phyloP scores from a whole-genome alignment of 2,329 filamentous ascomycete species.

The Fusarium sp. region DNA sequence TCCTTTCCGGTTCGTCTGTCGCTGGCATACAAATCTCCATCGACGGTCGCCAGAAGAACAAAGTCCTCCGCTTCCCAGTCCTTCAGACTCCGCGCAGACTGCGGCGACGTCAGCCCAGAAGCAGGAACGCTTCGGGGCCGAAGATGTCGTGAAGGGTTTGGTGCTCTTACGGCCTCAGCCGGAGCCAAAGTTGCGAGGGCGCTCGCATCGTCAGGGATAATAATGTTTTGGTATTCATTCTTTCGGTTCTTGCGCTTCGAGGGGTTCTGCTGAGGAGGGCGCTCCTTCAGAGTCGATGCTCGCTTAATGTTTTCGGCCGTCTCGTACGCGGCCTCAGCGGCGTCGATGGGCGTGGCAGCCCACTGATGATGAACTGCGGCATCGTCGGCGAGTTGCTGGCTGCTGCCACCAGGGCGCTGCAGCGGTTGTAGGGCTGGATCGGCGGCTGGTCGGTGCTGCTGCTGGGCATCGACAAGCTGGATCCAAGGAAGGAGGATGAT shows the following conservation, averaged over 20 bases:
- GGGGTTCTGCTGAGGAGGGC: constrained; percentile 40
- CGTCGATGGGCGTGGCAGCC: constrained; percentile 47
- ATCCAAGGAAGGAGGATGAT: constrained; percentile 68
- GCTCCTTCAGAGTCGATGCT: constrained; percentile 41
- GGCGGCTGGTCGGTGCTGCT: constrained; percentile 63
- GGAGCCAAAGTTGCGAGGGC: constrained; percentile 98
- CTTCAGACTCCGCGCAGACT: constrained; percentile 95
- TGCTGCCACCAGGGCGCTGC: constrained; percentile 40
- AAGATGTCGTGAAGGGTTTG: constrained; percentile 74
- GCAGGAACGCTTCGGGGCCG: constrained; percentile 67
- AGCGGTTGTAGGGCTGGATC: constrained; percentile 36
- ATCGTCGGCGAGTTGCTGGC: constrained; percentile 45
- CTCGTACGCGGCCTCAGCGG: constrained; percentile 45
- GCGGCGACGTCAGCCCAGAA: constrained; percentile 82
- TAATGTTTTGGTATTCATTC: constrained; percentile 47
- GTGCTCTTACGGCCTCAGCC: constrained; percentile 95
- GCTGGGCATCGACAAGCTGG: constrained; percentile 71
- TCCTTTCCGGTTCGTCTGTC: constrained; percentile 87
- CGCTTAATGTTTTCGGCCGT: constrained; percentile 45
- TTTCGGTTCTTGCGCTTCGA: constrained; percentile 49
- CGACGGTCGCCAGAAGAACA: constrained; percentile 99
- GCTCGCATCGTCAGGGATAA: constrained; percentile 80
- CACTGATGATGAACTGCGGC: constrained; percentile 45
- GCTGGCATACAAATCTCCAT: constrained; percentile 93
- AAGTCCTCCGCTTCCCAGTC: constrained; percentile 99